Evolutionary conservation across 164 flowering plant genomes (phyloP).

Genomic region (Magnolia sinica): DNA sequence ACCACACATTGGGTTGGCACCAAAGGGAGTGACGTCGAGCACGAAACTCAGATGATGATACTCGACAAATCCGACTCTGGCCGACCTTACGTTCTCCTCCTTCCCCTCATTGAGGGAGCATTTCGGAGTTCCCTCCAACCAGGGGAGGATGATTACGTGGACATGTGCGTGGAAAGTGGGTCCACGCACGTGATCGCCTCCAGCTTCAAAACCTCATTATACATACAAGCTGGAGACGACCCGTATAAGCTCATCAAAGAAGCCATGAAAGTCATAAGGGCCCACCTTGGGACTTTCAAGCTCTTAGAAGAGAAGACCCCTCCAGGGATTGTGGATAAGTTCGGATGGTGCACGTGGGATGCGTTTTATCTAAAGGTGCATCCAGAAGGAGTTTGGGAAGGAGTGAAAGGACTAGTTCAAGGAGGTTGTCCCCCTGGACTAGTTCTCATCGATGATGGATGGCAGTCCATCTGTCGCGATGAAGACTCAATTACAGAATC

Average conservation of each 20-base stretch:
- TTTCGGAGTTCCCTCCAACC: conserved; percentile 76
- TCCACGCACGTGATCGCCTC: conserved; percentile 41
- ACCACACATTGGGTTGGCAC: conserved; percentile 79
- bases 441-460: conserved; percentile 72
- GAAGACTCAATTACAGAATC: conserved; percentile 35
- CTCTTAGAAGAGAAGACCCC: conserved; percentile 44
- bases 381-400: conserved; percentile 54
- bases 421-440: conserved; percentile 75
- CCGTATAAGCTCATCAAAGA: conserved; percentile 51
- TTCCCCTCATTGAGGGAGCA: conserved; percentile 67
- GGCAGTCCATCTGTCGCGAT: conserved; percentile 60
- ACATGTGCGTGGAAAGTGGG: conserved; percentile 79
- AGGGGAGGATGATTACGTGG: conserved; percentile 46
- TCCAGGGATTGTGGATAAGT: conserved; percentile 57
- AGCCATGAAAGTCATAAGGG: conserved; percentile 42
- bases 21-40: conserved; percentile 64
- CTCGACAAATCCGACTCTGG: conserved; percentile 47
- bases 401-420: conserved; percentile 49
- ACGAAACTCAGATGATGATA: conserved; percentile 74
- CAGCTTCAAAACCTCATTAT: conserved; percentile 35
- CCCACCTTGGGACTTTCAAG: conserved; percentile 45
- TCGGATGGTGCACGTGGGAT: conserved; percentile 89
- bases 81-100: conserved; percentile 64
- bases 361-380: conserved; percentile 60
- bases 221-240: conserved; percentile 65